Evolutionary conservation across 495 filamentous ascomycete species (phyloP).

Genomic region (Talaromyces ruber): DNA sequence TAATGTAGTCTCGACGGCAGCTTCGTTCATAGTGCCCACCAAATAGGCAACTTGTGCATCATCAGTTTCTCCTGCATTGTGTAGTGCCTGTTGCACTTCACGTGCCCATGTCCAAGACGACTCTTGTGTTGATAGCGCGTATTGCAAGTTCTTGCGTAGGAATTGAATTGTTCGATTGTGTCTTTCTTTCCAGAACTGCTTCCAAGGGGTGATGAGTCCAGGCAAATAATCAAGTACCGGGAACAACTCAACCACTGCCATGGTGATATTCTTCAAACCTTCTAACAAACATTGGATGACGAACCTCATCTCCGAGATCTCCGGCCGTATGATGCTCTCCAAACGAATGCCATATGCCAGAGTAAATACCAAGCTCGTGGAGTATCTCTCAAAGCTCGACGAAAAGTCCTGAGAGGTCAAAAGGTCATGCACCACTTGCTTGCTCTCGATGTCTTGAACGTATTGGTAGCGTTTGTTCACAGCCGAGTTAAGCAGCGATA

Average conservation of each 20-base stretch:
- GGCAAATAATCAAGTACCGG: conserved; percentile 22
- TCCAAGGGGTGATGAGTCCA: conserved; percentile 14
- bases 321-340: conserved; percentile 10
- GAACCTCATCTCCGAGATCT: conserved; percentile 11
- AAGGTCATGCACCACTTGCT: conserved; percentile 17
- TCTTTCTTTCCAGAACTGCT: not conserved
- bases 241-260: conserved; percentile 16
- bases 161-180: not conserved
- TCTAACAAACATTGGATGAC: conserved; percentile 7
- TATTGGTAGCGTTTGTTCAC: conserved; percentile 23
- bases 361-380: conserved; percentile 14
- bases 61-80: conserved; percentile 7
- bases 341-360: conserved; percentile 23
- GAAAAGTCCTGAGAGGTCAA: conserved; percentile 13
- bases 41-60: conserved; percentile 25
- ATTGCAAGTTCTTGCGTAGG: not conserved
- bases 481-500: conserved; percentile 22
- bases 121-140: not conserved
- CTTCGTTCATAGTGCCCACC: conserved; percentile 33
- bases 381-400: conserved; percentile 12
- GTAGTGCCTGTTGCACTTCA: conserved; percentile 2
- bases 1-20: conserved; percentile 34
- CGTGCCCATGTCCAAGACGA: conserved; percentile 4
- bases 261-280: not conserved
- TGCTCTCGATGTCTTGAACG: conserved; percentile 30